Evolutionary conservation across 345 rosid species (phyloP).

Genomic region (Excoecaria agallocha): DNA sequence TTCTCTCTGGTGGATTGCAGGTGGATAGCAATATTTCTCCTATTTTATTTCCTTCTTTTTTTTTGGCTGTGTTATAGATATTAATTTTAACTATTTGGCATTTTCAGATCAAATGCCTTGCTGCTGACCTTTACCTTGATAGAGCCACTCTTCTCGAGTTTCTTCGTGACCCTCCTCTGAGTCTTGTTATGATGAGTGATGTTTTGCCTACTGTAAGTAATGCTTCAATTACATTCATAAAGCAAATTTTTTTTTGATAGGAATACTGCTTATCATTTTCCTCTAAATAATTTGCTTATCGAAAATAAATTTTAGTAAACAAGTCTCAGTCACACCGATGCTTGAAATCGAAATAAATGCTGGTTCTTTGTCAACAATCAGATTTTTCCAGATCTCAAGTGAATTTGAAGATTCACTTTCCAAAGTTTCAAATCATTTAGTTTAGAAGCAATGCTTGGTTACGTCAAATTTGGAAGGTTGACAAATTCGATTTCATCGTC

Average conservation of each 20-base stretch:
- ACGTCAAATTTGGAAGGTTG: too few relatives aligned
- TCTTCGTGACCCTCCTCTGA: slow-evolving; percentile 87
- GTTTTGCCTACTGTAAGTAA: slow-evolving; percentile 69
- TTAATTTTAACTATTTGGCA: too few relatives aligned
- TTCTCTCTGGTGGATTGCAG: too few relatives aligned
- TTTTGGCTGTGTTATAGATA: too few relatives aligned
- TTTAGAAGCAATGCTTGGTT: neutral
- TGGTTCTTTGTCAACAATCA: neutral
- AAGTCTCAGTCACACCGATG: neutral
- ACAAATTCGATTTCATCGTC: too few relatives aligned
- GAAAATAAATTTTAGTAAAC: neutral
- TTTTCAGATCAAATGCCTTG: slow-evolving; percentile 67
- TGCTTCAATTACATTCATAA: neutral
- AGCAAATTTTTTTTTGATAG: slow-evolving; percentile 6
- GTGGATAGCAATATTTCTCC: too few relatives aligned
- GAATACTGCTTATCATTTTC: neutral
- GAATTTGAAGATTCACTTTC: neutral
- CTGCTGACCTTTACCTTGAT: slow-evolving; percentile 86
- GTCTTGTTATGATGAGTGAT: slow-evolving; percentile 82
- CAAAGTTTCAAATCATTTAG: neutral
- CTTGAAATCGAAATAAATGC: neutral
- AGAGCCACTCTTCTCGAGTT: slow-evolving; percentile 68
- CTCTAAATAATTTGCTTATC: neutral
- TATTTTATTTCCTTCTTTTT: too few relatives aligned
- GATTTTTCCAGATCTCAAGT: neutral